Evolutionary conservation across 1,284 basidiomycete species (phyloP).

Genomic region (Cutaneotrichosporon cavernicola): DNA sequence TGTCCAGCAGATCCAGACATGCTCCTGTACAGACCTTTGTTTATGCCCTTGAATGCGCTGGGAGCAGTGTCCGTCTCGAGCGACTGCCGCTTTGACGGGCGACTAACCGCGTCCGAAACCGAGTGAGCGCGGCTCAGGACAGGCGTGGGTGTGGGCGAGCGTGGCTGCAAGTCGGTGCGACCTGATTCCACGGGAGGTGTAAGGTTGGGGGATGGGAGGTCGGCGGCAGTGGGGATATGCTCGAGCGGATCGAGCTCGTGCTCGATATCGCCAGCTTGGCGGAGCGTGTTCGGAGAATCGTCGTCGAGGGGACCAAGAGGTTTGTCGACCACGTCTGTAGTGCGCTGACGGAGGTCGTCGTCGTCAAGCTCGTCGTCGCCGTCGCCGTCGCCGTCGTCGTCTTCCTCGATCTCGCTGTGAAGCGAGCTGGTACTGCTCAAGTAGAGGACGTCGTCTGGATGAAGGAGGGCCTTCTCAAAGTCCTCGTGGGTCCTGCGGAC

Average conservation of each 20-base stretch:
- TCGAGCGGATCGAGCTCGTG: constrained; percentile 2
- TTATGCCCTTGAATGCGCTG: neutral
- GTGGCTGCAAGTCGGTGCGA: neutral
- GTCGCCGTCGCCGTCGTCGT: constrained; percentile 11
- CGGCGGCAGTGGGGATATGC: neutral
- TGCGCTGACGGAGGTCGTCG: neutral
- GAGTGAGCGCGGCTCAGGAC: neutral
- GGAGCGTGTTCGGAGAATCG: neutral
- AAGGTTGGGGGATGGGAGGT: neutral
- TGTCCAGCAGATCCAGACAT: neutral
- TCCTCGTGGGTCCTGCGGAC: constrained; percentile 18
- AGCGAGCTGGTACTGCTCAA: constrained; percentile 28
- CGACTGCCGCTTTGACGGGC: neutral
- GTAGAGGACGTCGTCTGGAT: constrained; percentile 38
- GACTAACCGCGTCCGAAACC: neutral
- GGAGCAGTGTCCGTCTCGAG: neutral
- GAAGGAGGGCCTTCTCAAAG: constrained; percentile 40
- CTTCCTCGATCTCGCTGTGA: constrained; percentile 15
- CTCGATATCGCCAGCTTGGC: neutral
- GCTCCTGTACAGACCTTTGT: neutral
- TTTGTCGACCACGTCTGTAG: neutral
- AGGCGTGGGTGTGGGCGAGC: neutral
- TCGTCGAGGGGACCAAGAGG: neutral
- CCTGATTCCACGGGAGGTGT: neutral
- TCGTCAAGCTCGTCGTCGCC: constrained; percentile 1